A percentile compares a stretch with the other conserved stretches of the same genome.
Conservation (phyloP, 306 rosid genomes). For the Trichosanthes cucumerina region DNA sequence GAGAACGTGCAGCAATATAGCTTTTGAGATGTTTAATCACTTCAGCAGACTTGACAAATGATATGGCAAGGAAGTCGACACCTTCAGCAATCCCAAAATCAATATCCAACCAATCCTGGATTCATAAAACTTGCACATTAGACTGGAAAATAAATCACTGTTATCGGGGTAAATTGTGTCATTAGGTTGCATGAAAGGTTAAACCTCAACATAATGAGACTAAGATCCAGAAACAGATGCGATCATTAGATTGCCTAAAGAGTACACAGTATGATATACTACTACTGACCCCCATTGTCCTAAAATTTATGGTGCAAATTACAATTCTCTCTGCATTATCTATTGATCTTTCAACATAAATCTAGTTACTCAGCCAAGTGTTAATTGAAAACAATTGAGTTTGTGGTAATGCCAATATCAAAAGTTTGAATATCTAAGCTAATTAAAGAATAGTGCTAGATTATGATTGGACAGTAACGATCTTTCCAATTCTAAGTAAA, state of each 20-base stretch:
- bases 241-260: not conserved
- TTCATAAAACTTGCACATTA: constrained; percentile 13
- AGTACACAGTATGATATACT: not conserved
- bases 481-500: not conserved
- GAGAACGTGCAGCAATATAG: constrained; percentile 88
- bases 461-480: not conserved
- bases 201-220: not conserved
- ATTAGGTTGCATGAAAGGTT: not conserved
- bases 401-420: not conserved
- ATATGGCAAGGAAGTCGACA: constrained; percentile 90
- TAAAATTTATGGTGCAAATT: not conserved
- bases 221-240: not conserved
- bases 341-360: not conserved
- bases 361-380: not conserved
- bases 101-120: constrained; percentile 97
- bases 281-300: not conserved
- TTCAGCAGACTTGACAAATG: constrained; percentile 98
- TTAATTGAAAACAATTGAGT: not conserved
- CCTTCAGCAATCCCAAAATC: constrained; percentile 96
- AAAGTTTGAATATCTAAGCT: not conserved
- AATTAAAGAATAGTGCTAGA: not conserved
- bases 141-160: constrained; percentile 18
- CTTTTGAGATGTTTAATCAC: constrained; percentile 96
- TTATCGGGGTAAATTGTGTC: not conserved
- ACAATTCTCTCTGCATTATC: not conserved